A percentile compares a stretch with the other conserved stretches of the same genome.
phyloP scores from a whole-genome alignment of 2,329 filamentous ascomycete genomes.

The Cordyceps cicadae region DNA sequence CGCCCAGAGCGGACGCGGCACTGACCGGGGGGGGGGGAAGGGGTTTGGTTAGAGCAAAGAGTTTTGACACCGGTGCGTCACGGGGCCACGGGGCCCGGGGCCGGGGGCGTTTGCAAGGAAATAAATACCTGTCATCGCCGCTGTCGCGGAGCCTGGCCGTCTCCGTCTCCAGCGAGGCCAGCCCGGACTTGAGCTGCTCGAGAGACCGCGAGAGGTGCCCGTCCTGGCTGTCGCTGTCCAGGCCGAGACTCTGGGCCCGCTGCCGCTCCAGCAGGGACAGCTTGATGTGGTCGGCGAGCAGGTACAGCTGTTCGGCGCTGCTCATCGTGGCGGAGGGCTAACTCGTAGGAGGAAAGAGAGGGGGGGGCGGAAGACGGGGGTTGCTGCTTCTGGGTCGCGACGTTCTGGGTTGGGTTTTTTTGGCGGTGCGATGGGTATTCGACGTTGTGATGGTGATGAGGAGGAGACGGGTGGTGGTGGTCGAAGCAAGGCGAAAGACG shows the following conservation, averaged over 20 bases:
- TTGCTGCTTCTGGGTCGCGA: no score
- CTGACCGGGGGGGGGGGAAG: conserved; percentile 23
- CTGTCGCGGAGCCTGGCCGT: conserved; percentile 54
- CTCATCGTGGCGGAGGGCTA: neutral
- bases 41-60: neutral
- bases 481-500: neutral
- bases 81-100: no score
- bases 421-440: neutral
- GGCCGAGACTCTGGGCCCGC: conserved; percentile 70
- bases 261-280: conserved; percentile 88
- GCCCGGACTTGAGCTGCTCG: conserved; percentile 74
- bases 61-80: no score
- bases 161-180: conserved; percentile 61
- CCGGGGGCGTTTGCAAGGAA: no score
- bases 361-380: neutral
- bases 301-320: conserved; percentile 69
- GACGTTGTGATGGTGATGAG: no score
- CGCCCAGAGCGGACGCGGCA: conserved; percentile 42
- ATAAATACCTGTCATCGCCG: conserved; percentile 51
- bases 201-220: conserved; percentile 82
- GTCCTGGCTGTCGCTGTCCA: conserved; percentile 74
- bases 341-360: no score
- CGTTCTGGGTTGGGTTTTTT: no score
- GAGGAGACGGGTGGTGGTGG: neutral
- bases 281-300: conserved; percentile 95